Base-by-base conservation (phyloP, 1,139 yeast species). In the Eremothecium gossypii region DNA sequence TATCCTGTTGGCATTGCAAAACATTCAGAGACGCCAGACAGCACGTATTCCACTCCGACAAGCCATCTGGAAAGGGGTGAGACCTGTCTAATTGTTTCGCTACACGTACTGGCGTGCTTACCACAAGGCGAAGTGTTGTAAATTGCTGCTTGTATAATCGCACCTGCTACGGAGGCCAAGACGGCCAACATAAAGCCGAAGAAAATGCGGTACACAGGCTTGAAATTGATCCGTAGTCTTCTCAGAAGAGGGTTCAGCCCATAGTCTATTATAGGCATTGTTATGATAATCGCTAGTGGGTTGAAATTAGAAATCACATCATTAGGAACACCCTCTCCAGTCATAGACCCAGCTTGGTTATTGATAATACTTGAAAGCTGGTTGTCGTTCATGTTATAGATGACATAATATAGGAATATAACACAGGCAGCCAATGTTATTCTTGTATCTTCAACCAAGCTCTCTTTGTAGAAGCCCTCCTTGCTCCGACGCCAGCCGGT, bases 121-220 rank as follows among this genome's bases (percentile, higher is more conserved):
- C 78, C 85, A 72, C 95, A 85, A 45, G 93, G 91, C 17, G 86
- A 86, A 7, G 83, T 69, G 39, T 65, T 60, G 67, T 86, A 86
- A 49, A 87, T 79, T 57, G 68, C 69, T 58, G 78, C 76, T 66
- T 87, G 96, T 50, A 84, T 71, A 35, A 83, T 79, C 11, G 94
- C 91, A 43, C 95, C 93, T 58, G 82, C 78, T 30, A 78, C 74
- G 79, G 83, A 82, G 33, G 95, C 74, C 34, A 72, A 55, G 6
- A 87, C 64, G 42, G 81, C 87, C 45, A 83, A 69, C 63, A 80
- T 63, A 68, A 86, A 86, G 9, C 96, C 96, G 50, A 70, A 68
- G 57, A 74, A 70, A 52, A 87, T 86, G 62, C 84, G 77, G 46
- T 86, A 72, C 53, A 84, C 77, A 34, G 95, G 78, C 50, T 70